These are phyloP conservation scores for Albugo candida DNA, from an alignment of 352 stramenopile genomes.

Conservation along the genomic window DNA sequence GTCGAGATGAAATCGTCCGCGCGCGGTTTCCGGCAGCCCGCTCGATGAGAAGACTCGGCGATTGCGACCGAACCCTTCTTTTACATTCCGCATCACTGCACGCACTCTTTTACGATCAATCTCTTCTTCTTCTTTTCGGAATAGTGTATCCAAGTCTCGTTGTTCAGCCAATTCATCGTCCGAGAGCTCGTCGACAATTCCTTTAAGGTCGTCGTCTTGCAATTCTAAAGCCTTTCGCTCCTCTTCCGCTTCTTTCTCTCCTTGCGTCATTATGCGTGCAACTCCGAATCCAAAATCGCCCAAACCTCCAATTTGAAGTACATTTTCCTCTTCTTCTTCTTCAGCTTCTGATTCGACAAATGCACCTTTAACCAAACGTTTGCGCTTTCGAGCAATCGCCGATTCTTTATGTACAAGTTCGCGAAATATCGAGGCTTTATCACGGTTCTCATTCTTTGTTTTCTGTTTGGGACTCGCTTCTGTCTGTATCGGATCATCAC, in stretches of 20 bases:
- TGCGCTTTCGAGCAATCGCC: slow-evolving; percentile 25
- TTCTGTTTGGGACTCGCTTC: neutral
- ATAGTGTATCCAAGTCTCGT: slow-evolving; percentile 51
- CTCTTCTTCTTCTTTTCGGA: slow-evolving; percentile 44
- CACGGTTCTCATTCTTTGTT: slow-evolving; percentile 13
- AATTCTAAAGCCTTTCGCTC: slow-evolving; percentile 52
- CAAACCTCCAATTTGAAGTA: slow-evolving; percentile 58
- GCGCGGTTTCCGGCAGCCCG: slow-evolving; percentile 25
- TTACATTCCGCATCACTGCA: slow-evolving; percentile 78
- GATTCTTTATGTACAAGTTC: slow-evolving; percentile 42
- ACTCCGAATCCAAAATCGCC: slow-evolving; percentile 76
- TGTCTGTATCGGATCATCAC: neutral
- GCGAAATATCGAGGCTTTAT: slow-evolving; percentile 49
- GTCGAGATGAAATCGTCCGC: slow-evolving; percentile 67
- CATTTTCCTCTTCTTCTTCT: slow-evolving; percentile 72
- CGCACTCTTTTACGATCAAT: slow-evolving; percentile 51
- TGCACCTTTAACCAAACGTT: slow-evolving; percentile 28
- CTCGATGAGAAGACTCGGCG: slow-evolving; percentile 45
- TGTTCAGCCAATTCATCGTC: slow-evolving; percentile 53
- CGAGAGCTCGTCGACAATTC: slow-evolving; percentile 73
- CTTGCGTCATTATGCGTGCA: slow-evolving; percentile 35
- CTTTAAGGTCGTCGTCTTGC: slow-evolving; percentile 58
- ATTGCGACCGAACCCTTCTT: slow-evolving; percentile 73
- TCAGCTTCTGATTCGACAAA: slow-evolving; percentile 73
- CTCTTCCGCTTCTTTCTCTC: slow-evolving; percentile 57